Conservation (phyloP, 805 yeast genomes). For the Saturnispora bothae region DNA sequence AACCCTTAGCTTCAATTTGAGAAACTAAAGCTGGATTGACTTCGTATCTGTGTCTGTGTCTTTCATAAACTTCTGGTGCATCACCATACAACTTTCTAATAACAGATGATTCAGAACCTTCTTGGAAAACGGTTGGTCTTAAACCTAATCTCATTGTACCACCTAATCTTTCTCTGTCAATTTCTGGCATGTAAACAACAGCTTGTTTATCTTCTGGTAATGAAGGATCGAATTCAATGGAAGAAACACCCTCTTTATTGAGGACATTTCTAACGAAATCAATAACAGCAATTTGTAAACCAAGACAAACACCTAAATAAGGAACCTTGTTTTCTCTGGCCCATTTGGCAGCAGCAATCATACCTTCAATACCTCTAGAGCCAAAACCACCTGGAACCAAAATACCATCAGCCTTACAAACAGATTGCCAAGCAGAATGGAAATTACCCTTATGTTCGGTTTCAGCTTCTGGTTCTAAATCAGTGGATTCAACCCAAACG, state of each 20-base stretch:
- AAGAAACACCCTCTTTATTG: conserved; percentile 57
- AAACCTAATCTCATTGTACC: conserved; percentile 98
- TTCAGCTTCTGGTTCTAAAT: conserved; percentile 69
- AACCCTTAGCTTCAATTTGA: conserved; percentile 64
- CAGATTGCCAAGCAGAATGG: conserved; percentile 91
- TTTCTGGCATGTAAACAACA: conserved; percentile 97
- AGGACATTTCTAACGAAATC: conserved; percentile 80
- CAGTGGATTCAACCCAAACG: conserved; percentile 93
- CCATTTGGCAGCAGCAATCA: conserved; percentile 94
- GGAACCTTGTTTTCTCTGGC: conserved; percentile 96
- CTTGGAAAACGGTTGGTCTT: conserved; percentile 76
- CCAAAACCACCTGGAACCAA: conserved; percentile 99
- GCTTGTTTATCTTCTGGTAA: conserved; percentile 54
- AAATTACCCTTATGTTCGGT: conserved; percentile 58
- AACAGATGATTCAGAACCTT: conserved; percentile 45
- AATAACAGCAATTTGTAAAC: conserved; percentile 93
- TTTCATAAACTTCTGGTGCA: conserved; percentile 60
- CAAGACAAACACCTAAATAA: conserved; percentile 92
- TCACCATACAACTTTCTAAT: conserved; percentile 75
- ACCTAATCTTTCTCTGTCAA: conserved; percentile 89
- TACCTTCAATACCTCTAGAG: conserved; percentile 93
- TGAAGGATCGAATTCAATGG: conserved; percentile 72
- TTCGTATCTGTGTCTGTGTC: conserved; percentile 98
- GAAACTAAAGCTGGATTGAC: conserved; percentile 77
- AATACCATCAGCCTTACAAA: conserved; percentile 92